Conservation (phyloP, 1,284 basidiomycete genomes). For the Ceratobasidium sp. region DNA sequence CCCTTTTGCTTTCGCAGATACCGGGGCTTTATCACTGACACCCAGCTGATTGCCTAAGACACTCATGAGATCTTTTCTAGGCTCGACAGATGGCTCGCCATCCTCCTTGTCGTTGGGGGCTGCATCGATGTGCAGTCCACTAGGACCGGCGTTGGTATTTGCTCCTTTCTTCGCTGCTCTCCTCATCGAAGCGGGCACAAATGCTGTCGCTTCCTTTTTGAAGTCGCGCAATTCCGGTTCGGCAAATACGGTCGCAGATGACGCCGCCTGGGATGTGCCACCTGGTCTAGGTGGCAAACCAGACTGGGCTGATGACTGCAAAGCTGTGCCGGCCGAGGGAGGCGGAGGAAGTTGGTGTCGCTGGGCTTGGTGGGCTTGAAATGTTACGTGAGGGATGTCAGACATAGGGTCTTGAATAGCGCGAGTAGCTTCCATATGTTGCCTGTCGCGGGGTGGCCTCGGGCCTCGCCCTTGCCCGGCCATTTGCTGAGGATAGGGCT, state of each 20-base stretch:
- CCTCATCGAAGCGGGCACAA: slow-evolving; percentile 73
- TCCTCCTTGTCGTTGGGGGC: slow-evolving; percentile 40
- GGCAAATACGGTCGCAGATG: slow-evolving; percentile 80
- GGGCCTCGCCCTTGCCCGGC: slow-evolving; percentile 22
- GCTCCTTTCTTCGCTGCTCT: slow-evolving; percentile 47
- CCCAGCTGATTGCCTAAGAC: slow-evolving; percentile 44
- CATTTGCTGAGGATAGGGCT: slow-evolving; percentile 44
- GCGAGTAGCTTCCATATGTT: slow-evolving; percentile 51
- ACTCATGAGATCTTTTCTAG: slow-evolving; percentile 43
- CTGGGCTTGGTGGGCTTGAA: slow-evolving; percentile 55
- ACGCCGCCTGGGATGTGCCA: slow-evolving; percentile 53
- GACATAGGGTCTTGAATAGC: slow-evolving; percentile 57
- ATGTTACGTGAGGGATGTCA: slow-evolving; percentile 55
- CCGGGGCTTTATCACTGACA: not conserved
- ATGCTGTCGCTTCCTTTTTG: slow-evolving; percentile 91
- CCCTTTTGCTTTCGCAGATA: slow-evolving; percentile 24
- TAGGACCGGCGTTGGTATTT: not conserved
- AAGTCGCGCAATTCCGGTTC: slow-evolving; percentile 89
- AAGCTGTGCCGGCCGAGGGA: slow-evolving; percentile 28
- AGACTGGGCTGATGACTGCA: slow-evolving; percentile 7
- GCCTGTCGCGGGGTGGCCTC: slow-evolving; percentile 39
- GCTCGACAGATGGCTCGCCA: slow-evolving; percentile 14
- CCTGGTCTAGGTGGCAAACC: slow-evolving; percentile 38
- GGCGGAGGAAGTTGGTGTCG: slow-evolving; percentile 50
- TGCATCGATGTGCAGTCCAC: slow-evolving; percentile 39